phyloP scores from a whole-genome alignment of 2,329 filamentous ascomycete species.

The Hymenoscyphus occultus region DNA sequence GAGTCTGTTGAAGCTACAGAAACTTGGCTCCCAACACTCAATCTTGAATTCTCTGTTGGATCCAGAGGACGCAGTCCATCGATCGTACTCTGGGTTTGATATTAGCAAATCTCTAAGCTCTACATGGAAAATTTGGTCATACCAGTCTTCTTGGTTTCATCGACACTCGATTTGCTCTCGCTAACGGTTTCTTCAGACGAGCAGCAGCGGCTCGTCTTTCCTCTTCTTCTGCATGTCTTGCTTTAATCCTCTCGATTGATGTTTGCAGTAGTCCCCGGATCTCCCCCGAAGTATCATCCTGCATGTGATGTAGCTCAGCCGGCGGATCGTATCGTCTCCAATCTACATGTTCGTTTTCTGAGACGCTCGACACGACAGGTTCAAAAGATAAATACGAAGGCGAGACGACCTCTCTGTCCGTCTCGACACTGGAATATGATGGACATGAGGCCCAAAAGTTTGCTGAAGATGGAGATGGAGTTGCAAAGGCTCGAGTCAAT shows the following conservation, averaged over 20 bases:
- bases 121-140: conserved; percentile 18
- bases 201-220: conserved; percentile 35
- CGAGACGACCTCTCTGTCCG: conserved; percentile 12
- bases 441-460: conserved; percentile 11
- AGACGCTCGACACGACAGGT: conserved; percentile 24
- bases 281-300: conserved; percentile 41
- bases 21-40: conserved; percentile 17
- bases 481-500: not conserved
- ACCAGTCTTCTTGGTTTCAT: conserved; percentile 26
- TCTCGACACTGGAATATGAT: conserved; percentile 20
- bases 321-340: conserved; percentile 50
- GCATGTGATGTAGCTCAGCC: conserved; percentile 39
- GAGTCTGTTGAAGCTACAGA: conserved; percentile 23
- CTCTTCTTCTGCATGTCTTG: conserved; percentile 36
- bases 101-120: not conserved
- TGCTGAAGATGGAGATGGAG: not conserved
- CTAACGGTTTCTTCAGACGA: conserved; percentile 33
- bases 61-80: conserved; percentile 9
- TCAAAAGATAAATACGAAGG: conserved; percentile 25
- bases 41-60: conserved; percentile 8
- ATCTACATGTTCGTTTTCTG: conserved; percentile 34
- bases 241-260: conserved; percentile 47
- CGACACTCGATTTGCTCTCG: conserved; percentile 17
- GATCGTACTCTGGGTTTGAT: not conserved
- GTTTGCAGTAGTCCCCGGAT: conserved; percentile 43